Conservation (phyloP, 108 stramenopile species). For the Pseudonitzschia pungens region DNA sequence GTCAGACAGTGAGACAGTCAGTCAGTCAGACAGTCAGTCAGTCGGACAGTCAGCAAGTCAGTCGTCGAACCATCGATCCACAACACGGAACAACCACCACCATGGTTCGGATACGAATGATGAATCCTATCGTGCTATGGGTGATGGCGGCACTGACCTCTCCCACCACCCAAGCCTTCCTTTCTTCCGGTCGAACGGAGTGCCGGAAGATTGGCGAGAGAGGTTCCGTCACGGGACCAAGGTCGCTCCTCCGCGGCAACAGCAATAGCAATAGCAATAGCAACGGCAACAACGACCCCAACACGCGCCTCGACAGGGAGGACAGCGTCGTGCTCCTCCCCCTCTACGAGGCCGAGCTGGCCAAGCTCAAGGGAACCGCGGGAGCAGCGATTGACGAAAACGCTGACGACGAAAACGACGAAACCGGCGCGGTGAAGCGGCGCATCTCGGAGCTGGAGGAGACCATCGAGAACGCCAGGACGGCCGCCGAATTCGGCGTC, state of each 20-base stretch:
- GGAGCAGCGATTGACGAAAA: background rate
- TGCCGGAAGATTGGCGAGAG: too few species aligned
- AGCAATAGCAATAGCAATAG: background rate
- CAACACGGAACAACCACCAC: too few species aligned
- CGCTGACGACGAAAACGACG: background rate
- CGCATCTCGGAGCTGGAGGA: conserved; percentile 1
- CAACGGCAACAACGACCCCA: background rate
- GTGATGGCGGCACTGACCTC: too few species aligned
- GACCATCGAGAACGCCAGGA: conserved; percentile 25
- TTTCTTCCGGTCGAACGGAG: too few species aligned
- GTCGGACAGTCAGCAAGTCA: too few species aligned
- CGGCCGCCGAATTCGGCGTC: conserved; percentile 38
- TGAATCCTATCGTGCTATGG: too few species aligned
- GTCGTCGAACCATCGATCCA: too few species aligned
- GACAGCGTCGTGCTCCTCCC: conserved; percentile 22
- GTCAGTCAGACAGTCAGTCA: too few species aligned
- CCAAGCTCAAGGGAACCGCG: background rate
- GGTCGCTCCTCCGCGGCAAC: background rate
- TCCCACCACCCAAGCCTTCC: too few species aligned
- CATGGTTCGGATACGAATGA: too few species aligned
- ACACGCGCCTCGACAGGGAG: background rate
- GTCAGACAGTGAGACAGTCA: too few species aligned
- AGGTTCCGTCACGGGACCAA: too few species aligned
- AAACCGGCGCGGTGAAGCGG: background rate
- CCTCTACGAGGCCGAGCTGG: conserved; percentile 24